Evolutionary conservation across 2,329 filamentous ascomycete genomes (phyloP), one percentile per base, ranked within the genome.

Genomic region (Apiospora marii): DNA sequence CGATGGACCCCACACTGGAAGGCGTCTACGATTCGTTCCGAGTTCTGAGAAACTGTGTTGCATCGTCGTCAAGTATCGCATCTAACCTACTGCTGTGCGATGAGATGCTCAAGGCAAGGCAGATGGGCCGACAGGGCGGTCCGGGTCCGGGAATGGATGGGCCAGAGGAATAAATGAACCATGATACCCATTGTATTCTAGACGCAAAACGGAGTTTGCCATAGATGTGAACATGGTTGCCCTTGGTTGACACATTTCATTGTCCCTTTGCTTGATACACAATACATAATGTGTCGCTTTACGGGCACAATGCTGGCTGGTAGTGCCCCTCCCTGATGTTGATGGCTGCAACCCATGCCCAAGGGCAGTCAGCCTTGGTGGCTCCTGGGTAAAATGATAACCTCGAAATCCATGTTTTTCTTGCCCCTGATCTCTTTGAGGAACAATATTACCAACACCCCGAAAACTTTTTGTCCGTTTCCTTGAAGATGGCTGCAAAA

Each of bases 1-100:
- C 96, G 1, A 98, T 98, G 95, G 96, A 98, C 80, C 96, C 96
- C 1, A 92, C 94, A 74, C 91, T 97, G 76, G 93, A 94, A 81
- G 96, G 96, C 78, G 93, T 99, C 12, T 99, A 94, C 82, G 96
- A 99, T 83, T 98, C 95, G 19, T 99, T 97, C 91, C 91, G 96
- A 73, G 96, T 99, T 48, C 84, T 99, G 78, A 90, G 96, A 77
- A 98, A 98, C 86, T 95, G 92, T 82, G 91, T 99, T 75, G 95
- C 96, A 3, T 98, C 95, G 46, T 96, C 95, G 83, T 93, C 96
- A 37, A 94, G 96, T 75, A 99, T 99, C 80, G 96, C 96, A 7
- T 96, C 94, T 13, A 99, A 99, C 85, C 87, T 99, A 76, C 87
- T 99, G 76, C 89, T 99, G 69, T 99, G 96, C 80, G 96, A 99